Evolutionary conservation across 192 early-diverging fungal genomes (phyloP).

Genomic region (Coemansia aciculifera): DNA sequence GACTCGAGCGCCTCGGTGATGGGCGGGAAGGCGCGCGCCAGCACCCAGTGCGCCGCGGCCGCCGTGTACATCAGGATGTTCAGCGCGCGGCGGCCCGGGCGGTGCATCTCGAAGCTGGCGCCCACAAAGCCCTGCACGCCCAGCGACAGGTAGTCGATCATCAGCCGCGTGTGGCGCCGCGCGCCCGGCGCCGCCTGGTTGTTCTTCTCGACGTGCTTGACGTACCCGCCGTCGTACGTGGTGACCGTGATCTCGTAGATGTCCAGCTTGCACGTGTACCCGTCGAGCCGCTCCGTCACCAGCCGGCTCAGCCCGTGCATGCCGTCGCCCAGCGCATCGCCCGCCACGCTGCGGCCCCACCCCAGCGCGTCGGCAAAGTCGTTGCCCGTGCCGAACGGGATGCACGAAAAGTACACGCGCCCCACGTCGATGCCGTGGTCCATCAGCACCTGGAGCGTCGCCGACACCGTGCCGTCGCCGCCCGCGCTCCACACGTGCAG

Average conservation of each 20-base stretch:
- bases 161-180: slow-evolving; percentile 57
- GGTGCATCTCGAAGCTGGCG: slow-evolving; percentile 67
- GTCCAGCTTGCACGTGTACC: slow-evolving; percentile 66
- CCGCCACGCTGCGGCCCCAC: slow-evolving; percentile 71
- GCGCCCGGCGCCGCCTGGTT: slow-evolving; percentile 47
- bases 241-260: slow-evolving; percentile 67
- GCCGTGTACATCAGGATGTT: slow-evolving; percentile 68
- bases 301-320: slow-evolving; percentile 59
- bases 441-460: slow-evolving; percentile 66
- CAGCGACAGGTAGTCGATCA: slow-evolving; percentile 73
- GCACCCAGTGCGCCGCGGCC: slow-evolving; percentile 66
- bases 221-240: slow-evolving; percentile 62
- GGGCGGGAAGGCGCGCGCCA: slow-evolving; percentile 61
- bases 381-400: slow-evolving; percentile 77
- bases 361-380: slow-evolving; percentile 74
- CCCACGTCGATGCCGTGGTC: slow-evolving; percentile 61
- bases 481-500: slow-evolving; percentile 78
- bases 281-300: slow-evolving; percentile 61
- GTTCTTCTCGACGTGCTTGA: slow-evolving; percentile 62
- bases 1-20: slow-evolving; percentile 63
- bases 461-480: slow-evolving; percentile 75
- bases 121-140: slow-evolving; percentile 76
- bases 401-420: slow-evolving; percentile 69
- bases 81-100: slow-evolving; percentile 62
- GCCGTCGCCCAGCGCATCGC: slow-evolving; percentile 61